Base-by-base conservation (phyloP, 768 basidiomycete genomes). In the Xerocomus spinulosus region DNA sequence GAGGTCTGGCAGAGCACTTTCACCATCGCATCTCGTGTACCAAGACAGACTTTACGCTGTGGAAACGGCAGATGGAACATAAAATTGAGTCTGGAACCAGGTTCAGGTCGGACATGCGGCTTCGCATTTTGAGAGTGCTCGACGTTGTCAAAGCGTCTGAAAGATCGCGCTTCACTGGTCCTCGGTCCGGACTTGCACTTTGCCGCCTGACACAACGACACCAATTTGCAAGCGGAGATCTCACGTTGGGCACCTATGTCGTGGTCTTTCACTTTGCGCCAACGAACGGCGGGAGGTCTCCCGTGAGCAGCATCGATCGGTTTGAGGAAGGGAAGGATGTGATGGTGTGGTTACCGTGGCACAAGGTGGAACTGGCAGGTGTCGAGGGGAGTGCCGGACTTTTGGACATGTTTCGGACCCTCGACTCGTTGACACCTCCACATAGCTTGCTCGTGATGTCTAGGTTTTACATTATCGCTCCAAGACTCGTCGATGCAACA, bases 1-100 rank as follows among this genome's bases (percentile, higher is more conserved):
- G 76, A 30, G 81, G 82, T 1, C 55, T 83, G 3, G 82, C 81
- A 0, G 75, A 76, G 26, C 73, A 72, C 7, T 73, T 78, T 2
- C 70, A 71, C 4, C 66, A 70, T 10, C 57, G 72, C 25, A 73
- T 75, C 34, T 67, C 73, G 18, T 73, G 70, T 21, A 59, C 68
- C 5, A 70, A 70, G 24, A 80, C 77, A 5, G 69, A 73, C 26
- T 69, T 77, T 39, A 52, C 69, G 3, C 64, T 83, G 3, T 83
- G 82, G 82, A 71, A 71, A 44, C 74, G 73, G 44, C 77, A 79
- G 44, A 70, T 72, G 30, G 72, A 74, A 28, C 67, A 67, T n/a
- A 67, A 66, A 0, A 40, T 68, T 5, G 56, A 56, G 8, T 59
- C 64, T 3, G 59, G 66, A n/a, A 40, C 60, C 13, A 63, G 54